phyloP scores from a whole-genome alignment of 2,329 filamentous ascomycete genomes.

The Colletotrichum chrysophilum region DNA sequence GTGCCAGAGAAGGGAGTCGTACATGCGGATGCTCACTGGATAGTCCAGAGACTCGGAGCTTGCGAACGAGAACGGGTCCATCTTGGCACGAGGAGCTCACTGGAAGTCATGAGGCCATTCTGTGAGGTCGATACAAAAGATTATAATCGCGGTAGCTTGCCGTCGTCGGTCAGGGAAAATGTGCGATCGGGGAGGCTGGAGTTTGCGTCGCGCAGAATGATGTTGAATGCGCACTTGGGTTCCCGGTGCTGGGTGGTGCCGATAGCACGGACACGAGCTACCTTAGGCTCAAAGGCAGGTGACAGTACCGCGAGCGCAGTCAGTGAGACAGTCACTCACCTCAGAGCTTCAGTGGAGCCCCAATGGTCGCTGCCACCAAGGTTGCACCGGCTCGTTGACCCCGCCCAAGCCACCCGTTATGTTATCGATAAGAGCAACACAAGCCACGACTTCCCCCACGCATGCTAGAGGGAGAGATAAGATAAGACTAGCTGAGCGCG shows the following conservation, averaged over 20 bases:
- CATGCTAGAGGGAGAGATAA: neutral
- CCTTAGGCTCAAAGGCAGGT: neutral
- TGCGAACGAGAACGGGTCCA: slow-evolving; percentile 97
- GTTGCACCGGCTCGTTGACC: neutral
- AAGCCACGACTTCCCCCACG: slow-evolving; percentile 6
- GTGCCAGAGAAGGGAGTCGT: slow-evolving; percentile 25
- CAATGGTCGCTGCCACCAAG: neutral
- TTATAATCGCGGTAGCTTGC: neutral
- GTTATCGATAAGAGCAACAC: neutral
- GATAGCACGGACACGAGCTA: neutral
- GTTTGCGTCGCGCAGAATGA: neutral
- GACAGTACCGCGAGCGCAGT: neutral
- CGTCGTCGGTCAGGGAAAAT: neutral
- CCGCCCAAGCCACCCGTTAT: neutral
- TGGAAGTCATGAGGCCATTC: slow-evolving; percentile 2
- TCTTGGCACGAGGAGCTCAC: slow-evolving; percentile 40
- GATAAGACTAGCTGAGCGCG: slow-evolving; percentile 1
- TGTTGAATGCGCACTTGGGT: neutral
- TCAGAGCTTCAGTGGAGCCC: neutral
- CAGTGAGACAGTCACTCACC: neutral
- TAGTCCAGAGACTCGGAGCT: slow-evolving; percentile 84
- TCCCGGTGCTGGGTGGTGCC: neutral
- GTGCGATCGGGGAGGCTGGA: neutral
- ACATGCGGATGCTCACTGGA: slow-evolving; percentile 72
- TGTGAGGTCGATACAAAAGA: neutral